These are phyloP conservation scores for Amylocarpus encephaloides DNA, from an alignment of 2,329 filamentous ascomycete species.

Conservation along the genomic window DNA sequence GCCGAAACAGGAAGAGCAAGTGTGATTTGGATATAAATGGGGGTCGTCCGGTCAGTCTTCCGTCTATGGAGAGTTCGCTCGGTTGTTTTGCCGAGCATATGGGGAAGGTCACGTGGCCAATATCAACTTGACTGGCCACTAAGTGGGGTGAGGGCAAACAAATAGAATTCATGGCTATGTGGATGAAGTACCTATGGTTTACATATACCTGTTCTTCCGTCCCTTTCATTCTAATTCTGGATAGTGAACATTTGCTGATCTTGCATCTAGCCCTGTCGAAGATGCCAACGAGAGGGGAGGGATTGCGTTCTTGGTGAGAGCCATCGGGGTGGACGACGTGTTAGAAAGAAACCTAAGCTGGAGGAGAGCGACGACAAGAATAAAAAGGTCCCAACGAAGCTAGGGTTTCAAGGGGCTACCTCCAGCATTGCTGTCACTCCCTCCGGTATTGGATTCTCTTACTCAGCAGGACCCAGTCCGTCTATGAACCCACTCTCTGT, in stretches of 20 bases:
- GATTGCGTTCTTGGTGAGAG: slow-evolving; percentile 31
- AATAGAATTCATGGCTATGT: background rate
- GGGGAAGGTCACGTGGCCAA: background rate
- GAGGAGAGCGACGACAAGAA: slow-evolving; percentile 9
- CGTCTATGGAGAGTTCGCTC: background rate
- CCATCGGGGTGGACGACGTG: slow-evolving; percentile 29
- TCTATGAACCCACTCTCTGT: slow-evolving; percentile 12
- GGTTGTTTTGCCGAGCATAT: background rate
- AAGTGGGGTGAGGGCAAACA: too few relatives aligned
- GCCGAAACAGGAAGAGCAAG: slow-evolving; percentile 30
- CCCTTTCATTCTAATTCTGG: too few relatives aligned
- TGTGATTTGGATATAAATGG: slow-evolving; percentile 30
- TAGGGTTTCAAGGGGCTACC: slow-evolving; percentile 3
- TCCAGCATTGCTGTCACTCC: slow-evolving; percentile 4
- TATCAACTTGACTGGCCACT: background rate
- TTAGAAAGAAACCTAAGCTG: slow-evolving; percentile 28
- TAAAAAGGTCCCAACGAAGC: slow-evolving; percentile 2
- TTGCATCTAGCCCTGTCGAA: slow-evolving; percentile 26
- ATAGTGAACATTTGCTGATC: background rate
- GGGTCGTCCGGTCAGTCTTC: slow-evolving; percentile 27
- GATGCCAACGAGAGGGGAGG: slow-evolving; percentile 29
- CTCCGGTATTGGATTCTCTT: slow-evolving; percentile 3
- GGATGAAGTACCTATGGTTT: background rate
- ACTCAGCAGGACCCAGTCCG: slow-evolving; percentile 5
- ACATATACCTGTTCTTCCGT: background rate